Conservation (phyloP, 2,329 filamentous ascomycete species). For the Chrysoporthe deuterocubensis region DNA sequence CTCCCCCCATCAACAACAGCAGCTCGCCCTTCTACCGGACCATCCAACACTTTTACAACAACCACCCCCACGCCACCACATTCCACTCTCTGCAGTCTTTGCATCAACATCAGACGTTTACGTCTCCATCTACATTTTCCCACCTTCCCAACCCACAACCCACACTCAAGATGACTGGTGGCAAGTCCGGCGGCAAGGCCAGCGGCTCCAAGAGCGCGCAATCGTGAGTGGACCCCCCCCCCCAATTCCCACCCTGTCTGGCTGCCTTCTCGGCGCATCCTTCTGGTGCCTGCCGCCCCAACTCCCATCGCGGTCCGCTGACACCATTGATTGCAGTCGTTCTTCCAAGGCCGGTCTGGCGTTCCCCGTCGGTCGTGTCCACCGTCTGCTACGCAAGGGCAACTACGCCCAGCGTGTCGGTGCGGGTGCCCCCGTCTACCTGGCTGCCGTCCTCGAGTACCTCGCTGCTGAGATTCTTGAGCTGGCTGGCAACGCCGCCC, state of each 20-base stretch:
- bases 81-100: conserved; percentile 37
- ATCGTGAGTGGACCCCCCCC: conserved; percentile 71
- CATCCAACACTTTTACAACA: conserved; percentile 33
- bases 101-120: conserved; percentile 34
- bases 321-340: conserved; percentile 64
- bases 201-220: conserved; percentile 98
- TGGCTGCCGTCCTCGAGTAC: conserved; percentile 97
- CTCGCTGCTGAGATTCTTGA: conserved; percentile 98
- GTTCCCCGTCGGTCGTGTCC: conserved; percentile 98
- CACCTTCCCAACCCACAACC: conserved; percentile 37
- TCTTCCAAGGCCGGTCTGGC: conserved; percentile 99
- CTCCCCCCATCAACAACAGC: conserved; percentile 48
- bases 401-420: conserved; percentile 99
- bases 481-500: conserved; percentile 96
- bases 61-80: conserved; percentile 28
- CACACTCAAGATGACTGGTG: conserved; percentile 95
- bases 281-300: conserved; percentile 21
- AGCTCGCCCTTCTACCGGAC: conserved; percentile 38
- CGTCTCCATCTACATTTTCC: conserved; percentile 24
- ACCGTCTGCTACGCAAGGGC: conserved; percentile 97
- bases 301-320: conserved; percentile 36
- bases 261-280: conserved; percentile 41
- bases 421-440: conserved; percentile 96
- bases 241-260: not conserved
- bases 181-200: conserved; percentile 99